These are phyloP conservation scores for Coemansia sp. DNA, from an alignment of 192 early-diverging fungal genomes.

Conservation along the genomic window DNA sequence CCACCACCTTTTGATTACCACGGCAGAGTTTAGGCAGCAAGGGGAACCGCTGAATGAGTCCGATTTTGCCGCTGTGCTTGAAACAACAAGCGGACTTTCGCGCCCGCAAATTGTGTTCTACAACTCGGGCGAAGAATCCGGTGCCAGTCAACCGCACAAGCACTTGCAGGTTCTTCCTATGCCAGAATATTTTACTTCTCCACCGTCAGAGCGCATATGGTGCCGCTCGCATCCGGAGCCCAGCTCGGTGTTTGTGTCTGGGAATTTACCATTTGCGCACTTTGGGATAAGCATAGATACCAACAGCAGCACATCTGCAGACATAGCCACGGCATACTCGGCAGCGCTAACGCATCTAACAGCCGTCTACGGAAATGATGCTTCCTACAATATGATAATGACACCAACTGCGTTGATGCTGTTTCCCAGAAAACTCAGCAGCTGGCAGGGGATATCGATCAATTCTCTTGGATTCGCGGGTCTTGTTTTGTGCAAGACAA, in stretches of 20 bases:
- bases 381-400: slow-evolving; percentile 63
- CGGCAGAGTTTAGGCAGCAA: slow-evolving; percentile 55
- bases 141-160: slow-evolving; percentile 62
- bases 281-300: slow-evolving; percentile 30
- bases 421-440: slow-evolving; percentile 54
- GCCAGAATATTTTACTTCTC: slow-evolving; percentile 26
- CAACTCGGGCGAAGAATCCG: slow-evolving; percentile 52
- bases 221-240: slow-evolving; percentile 11
- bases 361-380: slow-evolving; percentile 3
- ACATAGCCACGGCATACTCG: slow-evolving; percentile 19
- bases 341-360: slow-evolving; percentile 20
- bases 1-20: slow-evolving; percentile 61
- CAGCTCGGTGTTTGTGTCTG: slow-evolving; percentile 15
- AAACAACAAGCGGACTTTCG: slow-evolving; percentile 16
- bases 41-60: slow-evolving; percentile 36
- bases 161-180: slow-evolving; percentile 66
- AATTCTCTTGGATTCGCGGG: slow-evolving; percentile 72
- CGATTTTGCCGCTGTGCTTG: slow-evolving; percentile 43
- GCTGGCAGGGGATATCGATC: slow-evolving; percentile 52
- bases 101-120: slow-evolving; percentile 49
- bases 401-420: slow-evolving; percentile 57
- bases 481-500: slow-evolving; percentile 58
- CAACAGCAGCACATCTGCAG: neutral
- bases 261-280: slow-evolving; percentile 41
- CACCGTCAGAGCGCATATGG: slow-evolving; percentile 30